A percentile compares a stretch with the other conserved stretches of the same genome.
phyloP scores from a whole-genome alignment of 345 rosid species.

The Lumnitzera littorea region DNA sequence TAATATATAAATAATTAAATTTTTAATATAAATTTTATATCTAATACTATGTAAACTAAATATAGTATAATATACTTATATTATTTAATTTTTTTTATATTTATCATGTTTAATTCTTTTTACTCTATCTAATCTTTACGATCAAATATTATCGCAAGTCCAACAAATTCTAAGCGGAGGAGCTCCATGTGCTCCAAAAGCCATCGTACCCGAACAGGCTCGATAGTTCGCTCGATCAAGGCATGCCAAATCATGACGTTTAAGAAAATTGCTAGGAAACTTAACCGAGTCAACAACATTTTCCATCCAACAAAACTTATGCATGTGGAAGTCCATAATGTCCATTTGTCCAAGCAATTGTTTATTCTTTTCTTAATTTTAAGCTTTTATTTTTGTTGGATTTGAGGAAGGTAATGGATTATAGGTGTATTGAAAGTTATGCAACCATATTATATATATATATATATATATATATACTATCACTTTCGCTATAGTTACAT shows the following conservation, averaged over 20 bases:
- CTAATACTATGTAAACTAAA: too few relatives aligned
- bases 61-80: too few relatives aligned
- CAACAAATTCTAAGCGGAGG: slow-evolving; percentile 69
- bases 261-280: slow-evolving; percentile 41
- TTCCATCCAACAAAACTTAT: slow-evolving; percentile 58
- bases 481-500: too few relatives aligned
- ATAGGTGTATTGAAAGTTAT: too few relatives aligned
- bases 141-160: slow-evolving; percentile 66
- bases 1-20: too few relatives aligned
- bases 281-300: slow-evolving; percentile 64
- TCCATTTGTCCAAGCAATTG: slow-evolving; percentile 57
- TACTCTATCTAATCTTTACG: slow-evolving; percentile 28
- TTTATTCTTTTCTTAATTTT: slow-evolving; percentile 26
- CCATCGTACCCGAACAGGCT: slow-evolving; percentile 61
- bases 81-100: too few relatives aligned
- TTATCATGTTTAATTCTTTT: too few relatives aligned
- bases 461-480: too few relatives aligned
- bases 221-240: slow-evolving; percentile 55
- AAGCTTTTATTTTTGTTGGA: too few relatives aligned
- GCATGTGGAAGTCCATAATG: slow-evolving; percentile 47
- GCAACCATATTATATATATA: too few relatives aligned
- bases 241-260: slow-evolving; percentile 51
- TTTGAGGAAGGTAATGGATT: too few relatives aligned
- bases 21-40: too few relatives aligned
- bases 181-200: slow-evolving; percentile 72